Percentiles rank a stretch among this genome's conserved stretches.
These are phyloP conservation scores for Leccinum variicolor DNA, from an alignment of 768 basidiomycete species.

Conservation along the genomic window DNA sequence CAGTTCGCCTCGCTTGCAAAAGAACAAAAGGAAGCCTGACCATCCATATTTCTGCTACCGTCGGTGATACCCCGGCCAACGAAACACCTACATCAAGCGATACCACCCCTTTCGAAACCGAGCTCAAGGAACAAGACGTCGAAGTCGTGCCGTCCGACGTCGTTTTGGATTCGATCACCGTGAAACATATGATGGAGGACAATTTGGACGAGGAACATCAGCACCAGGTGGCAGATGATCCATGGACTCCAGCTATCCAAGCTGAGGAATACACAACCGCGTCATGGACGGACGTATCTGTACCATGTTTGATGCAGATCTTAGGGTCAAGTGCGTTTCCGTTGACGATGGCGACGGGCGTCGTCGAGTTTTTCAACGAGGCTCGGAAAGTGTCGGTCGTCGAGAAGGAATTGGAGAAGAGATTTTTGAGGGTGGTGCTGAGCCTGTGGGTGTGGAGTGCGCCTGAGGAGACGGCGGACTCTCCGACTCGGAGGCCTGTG, in stretches of 20 bases:
- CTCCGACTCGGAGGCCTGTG: constrained; percentile 31
- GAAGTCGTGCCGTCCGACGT: constrained; percentile 23
- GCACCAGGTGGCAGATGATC: constrained; percentile 16
- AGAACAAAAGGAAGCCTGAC: constrained; percentile 38
- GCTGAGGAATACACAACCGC: constrained; percentile 25
- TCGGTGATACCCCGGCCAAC: neutral
- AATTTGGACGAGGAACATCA: constrained; percentile 20
- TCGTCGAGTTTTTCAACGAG: constrained; percentile 50
- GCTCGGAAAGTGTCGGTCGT: constrained; percentile 36
- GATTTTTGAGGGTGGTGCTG: constrained; percentile 46
- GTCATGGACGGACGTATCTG: constrained; percentile 28
- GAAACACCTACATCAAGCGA: neutral
- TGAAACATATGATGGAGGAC: constrained; percentile 29
- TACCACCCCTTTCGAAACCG: constrained; percentile 33
- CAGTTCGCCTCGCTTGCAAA: constrained; percentile 46
- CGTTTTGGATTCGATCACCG: constrained; percentile 28
- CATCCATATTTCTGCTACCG: constrained; percentile 16
- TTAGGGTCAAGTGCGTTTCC: constrained; percentile 58
- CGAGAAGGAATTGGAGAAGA: constrained; percentile 41
- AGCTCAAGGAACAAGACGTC: constrained; percentile 34
- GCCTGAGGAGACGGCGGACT: constrained; percentile 35
- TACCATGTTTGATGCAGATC: constrained; percentile 34
- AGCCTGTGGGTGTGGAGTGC: constrained; percentile 44
- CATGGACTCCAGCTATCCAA: constrained; percentile 23
- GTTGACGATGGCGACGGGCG: constrained; percentile 54